A percentile compares a stretch with the other conserved stretches of the same genome.
Evolutionary conservation across 2,329 filamentous ascomycete species (phyloP).

Genomic region (Fusarium camptoceras): DNA sequence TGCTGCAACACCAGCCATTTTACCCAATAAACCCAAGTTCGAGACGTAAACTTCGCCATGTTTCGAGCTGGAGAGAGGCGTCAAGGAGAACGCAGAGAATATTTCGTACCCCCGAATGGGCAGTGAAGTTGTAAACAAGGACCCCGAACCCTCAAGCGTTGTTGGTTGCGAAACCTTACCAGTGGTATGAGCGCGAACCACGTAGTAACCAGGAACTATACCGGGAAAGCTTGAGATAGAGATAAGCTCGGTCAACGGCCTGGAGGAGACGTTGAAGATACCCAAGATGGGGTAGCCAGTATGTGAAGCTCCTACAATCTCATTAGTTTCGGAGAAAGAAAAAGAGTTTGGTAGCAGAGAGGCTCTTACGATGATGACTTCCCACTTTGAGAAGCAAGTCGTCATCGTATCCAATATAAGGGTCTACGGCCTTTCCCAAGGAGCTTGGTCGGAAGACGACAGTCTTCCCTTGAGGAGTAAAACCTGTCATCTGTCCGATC

Average conservation of each 20-base stretch:
- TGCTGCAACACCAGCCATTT: conserved; percentile 90
- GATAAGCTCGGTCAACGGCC: conserved; percentile 74
- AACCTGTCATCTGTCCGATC: conserved; percentile 83
- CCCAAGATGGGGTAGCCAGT: conserved; percentile 83
- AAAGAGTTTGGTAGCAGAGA: neutral
- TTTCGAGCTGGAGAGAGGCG: conserved; percentile 62
- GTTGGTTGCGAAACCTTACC: conserved; percentile 70
- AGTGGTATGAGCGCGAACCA: conserved; percentile 78
- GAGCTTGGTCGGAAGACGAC: conserved; percentile 84
- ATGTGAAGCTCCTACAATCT: conserved; percentile 57
- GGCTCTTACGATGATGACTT: conserved; percentile 76
- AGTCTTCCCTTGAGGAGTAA: conserved; percentile 76
- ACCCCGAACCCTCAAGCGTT: conserved; percentile 55
- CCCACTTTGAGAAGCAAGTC: conserved; percentile 79
- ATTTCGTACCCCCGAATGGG: conserved; percentile 81
- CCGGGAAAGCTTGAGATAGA: conserved; percentile 80
- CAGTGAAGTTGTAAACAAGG: conserved; percentile 72
- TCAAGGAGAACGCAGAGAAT: conserved; percentile 77
- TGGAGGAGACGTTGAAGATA: conserved; percentile 82
- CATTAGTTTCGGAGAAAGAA: conserved; percentile 7
- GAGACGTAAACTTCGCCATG: conserved; percentile 64
- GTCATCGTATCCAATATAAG: conserved; percentile 82
- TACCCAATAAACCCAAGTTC: conserved; percentile 81
- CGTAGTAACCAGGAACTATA: conserved; percentile 69
- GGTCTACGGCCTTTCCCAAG: conserved; percentile 76